phyloP scores from a whole-genome alignment of 2,329 filamentous ascomycete genomes.

The Coniochaeta sp. region DNA sequence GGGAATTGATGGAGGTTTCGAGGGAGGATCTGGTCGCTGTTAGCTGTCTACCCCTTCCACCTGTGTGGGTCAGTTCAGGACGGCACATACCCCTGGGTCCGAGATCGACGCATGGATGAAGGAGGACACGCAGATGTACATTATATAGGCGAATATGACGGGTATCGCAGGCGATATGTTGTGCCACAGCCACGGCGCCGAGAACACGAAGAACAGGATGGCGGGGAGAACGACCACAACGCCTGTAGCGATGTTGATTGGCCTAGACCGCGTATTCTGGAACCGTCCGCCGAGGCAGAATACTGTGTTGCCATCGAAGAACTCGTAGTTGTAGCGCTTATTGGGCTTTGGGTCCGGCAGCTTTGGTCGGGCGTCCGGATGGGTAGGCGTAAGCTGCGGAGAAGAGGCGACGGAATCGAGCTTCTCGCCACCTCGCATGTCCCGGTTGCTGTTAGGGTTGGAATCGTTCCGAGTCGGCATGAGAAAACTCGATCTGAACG shows the following conservation, averaged over 20 bases:
- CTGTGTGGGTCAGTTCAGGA: background rate
- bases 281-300: constrained; percentile 82
- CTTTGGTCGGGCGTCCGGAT: constrained; percentile 12
- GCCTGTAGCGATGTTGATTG: constrained; percentile 83
- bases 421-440: constrained; percentile 67
- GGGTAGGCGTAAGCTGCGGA: constrained; percentile 45
- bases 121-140: constrained; percentile 83
- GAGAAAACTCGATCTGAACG: constrained; percentile 70
- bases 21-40: constrained; percentile 64
- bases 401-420: constrained; percentile 76
- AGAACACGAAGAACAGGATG: constrained; percentile 77
- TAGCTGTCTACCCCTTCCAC: constrained; percentile 4
- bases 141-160: constrained; percentile 84
- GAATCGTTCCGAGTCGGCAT: constrained; percentile 49
- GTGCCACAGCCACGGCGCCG: constrained; percentile 78
- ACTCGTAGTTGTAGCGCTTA: constrained; percentile 73
- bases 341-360: constrained; percentile 24
- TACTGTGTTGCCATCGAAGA: constrained; percentile 87
- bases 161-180: constrained; percentile 84
- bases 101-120: constrained; percentile 89
- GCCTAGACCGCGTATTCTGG: constrained; percentile 80
- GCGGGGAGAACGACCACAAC: constrained; percentile 72
- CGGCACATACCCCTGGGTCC: constrained; percentile 78
- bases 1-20: constrained; percentile 88
- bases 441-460: constrained; percentile 42